Conservation (phyloP, 2,329 filamentous ascomycete genomes). For the Penicillium sp. region DNA sequence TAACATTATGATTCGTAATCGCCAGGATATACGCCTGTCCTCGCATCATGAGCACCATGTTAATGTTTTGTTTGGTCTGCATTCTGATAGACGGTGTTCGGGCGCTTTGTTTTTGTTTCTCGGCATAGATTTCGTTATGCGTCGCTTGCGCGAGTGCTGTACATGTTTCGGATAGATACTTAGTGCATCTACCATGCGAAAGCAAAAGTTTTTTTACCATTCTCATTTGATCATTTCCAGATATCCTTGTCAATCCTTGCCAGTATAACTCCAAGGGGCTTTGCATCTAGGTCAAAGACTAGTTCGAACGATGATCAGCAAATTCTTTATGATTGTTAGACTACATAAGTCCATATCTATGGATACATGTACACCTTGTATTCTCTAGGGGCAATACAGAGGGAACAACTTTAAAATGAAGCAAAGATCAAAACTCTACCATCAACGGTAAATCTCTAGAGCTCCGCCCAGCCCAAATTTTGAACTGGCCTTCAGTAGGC, state of each 20-base stretch:
- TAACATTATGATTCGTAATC: constrained; percentile 25
- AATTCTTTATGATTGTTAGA: too few relatives aligned
- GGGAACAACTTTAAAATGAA: background rate
- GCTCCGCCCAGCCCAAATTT: constrained; percentile 39
- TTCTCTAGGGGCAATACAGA: too few relatives aligned
- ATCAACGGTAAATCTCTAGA: constrained; percentile 36
- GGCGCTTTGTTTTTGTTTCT: constrained; percentile 5
- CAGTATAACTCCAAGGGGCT: too few relatives aligned
- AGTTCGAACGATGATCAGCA: too few relatives aligned
- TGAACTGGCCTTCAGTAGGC: constrained; percentile 44
- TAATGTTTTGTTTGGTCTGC: constrained; percentile 17
- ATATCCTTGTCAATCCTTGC: too few relatives aligned
- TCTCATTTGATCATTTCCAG: background rate
- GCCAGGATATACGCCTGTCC: constrained; percentile 12
- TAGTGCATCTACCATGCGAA: constrained; percentile 6
- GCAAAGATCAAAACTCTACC: constrained; percentile 26
- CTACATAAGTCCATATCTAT: background rate
- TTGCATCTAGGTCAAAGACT: too few relatives aligned
- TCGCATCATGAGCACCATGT: constrained; percentile 23
- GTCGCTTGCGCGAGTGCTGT: constrained; percentile 7
- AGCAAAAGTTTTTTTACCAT: constrained; percentile 8
- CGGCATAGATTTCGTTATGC: constrained; percentile 6
- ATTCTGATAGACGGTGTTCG: constrained; percentile 28
- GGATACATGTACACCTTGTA: background rate
- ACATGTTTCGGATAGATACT: constrained; percentile 10